These are phyloP conservation scores for Hemileccinum rubropunctum DNA, from an alignment of 768 basidiomycete species.

Conservation along the genomic window DNA sequence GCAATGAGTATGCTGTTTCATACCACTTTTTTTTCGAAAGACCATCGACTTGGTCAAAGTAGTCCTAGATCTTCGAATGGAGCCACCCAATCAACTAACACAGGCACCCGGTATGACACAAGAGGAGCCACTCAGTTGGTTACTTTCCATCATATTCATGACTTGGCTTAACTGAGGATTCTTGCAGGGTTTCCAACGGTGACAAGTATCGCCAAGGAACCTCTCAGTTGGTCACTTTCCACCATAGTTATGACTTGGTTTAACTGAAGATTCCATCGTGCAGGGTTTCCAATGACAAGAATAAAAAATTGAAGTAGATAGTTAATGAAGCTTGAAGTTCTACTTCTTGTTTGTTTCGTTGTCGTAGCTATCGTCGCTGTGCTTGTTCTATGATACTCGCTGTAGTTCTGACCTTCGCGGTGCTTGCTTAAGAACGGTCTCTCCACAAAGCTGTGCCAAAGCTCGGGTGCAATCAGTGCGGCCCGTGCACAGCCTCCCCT, in stretches of 20 bases:
- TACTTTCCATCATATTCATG: not conserved
- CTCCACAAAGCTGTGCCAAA: conserved; percentile 3
- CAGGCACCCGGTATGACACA: not conserved
- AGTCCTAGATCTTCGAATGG: not conserved
- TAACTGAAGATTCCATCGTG: not conserved
- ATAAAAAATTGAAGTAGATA: too few species aligned
- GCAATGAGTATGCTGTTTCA: not conserved
- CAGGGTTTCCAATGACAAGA: not conserved
- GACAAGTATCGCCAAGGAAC: fast-evolving
- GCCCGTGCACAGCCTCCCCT: too few species aligned
- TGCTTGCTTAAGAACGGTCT: not conserved
- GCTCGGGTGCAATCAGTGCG: too few species aligned
- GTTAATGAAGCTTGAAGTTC: too few species aligned
- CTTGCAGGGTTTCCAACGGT: not conserved
- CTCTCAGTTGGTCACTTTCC: conserved; percentile 4
- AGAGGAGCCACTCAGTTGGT: not conserved
- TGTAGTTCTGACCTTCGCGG: not conserved
- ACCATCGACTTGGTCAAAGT: not conserved
- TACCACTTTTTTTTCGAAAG: not conserved
- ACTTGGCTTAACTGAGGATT: not conserved
- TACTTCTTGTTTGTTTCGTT: not conserved
- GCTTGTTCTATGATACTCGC: not conserved
- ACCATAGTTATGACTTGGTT: not conserved
- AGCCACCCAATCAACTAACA: not conserved
- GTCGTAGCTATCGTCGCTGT: not conserved